Percentiles rank a stretch among this genome's conserved stretches.
Evolutionary conservation across 495 filamentous ascomycete species (phyloP).

Genomic region (Darksidea phi): DNA sequence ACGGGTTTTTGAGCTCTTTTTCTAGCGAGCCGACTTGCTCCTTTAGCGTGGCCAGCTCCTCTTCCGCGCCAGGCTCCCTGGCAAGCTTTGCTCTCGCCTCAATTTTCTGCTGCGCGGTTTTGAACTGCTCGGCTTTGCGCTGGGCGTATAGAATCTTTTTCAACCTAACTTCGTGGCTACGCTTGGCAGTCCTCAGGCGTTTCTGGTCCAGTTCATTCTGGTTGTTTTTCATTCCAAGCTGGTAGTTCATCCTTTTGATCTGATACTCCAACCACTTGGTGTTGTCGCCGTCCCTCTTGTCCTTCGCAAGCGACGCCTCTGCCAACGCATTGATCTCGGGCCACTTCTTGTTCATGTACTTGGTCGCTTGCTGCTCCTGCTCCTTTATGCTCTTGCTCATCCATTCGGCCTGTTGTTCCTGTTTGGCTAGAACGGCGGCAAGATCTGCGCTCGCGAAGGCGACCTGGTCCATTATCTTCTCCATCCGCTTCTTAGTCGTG

Average conservation of each 20-base stretch:
- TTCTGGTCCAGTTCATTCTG: constrained; percentile 3
- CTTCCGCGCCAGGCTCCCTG: not conserved
- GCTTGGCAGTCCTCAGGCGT: not conserved
- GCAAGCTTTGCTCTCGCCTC: not conserved
- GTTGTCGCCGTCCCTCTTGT: constrained; percentile 42
- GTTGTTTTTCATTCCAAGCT: not conserved
- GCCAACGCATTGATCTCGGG: constrained; percentile 44
- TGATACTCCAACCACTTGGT: constrained; percentile 39
- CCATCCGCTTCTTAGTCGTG: constrained; percentile 58
- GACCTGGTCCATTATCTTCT: constrained; percentile 77
- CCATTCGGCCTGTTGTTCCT: constrained; percentile 31
- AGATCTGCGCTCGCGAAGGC: constrained; percentile 87
- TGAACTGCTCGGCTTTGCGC: not conserved
- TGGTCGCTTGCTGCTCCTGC: not conserved
- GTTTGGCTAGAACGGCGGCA: constrained; percentile 68
- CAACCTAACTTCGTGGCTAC: not conserved
- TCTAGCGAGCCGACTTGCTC: not conserved
- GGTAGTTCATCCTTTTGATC: constrained; percentile 22
- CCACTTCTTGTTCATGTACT: constrained; percentile 44
- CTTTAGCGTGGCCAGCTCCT: not conserved
- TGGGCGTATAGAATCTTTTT: not conserved
- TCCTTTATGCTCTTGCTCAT: not conserved
- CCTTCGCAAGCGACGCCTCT: constrained; percentile 7
- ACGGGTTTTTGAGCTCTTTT: not conserved
- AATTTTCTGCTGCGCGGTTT: not conserved